Conservation (phyloP, 2,329 filamentous ascomycete genomes). For the Talaromyces sp. region DNA sequence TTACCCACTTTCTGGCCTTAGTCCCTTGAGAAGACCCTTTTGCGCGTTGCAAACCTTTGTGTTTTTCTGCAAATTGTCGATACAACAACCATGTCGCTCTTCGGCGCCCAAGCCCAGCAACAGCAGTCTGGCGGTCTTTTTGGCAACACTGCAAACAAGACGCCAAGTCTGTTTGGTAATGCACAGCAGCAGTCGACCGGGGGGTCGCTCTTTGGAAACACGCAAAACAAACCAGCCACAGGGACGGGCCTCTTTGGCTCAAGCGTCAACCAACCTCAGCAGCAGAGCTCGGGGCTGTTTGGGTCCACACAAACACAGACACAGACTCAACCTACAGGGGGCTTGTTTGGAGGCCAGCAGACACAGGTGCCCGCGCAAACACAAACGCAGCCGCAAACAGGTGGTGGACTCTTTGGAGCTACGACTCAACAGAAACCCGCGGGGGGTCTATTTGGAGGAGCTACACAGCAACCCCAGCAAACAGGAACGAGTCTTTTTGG, state of each 20-base stretch:
- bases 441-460: constrained; percentile 22
- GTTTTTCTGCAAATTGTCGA: background rate
- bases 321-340: constrained; percentile 12
- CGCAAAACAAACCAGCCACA: constrained; percentile 15
- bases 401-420: constrained; percentile 10
- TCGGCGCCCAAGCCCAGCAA: constrained; percentile 22
- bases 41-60: background rate
- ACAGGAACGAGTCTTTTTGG: constrained; percentile 18
- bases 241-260: constrained; percentile 20
- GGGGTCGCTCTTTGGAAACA: constrained; percentile 28
- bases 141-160: constrained; percentile 25
- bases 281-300: constrained; percentile 9
- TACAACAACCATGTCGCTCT: constrained; percentile 32
- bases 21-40: background rate
- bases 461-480: constrained; percentile 33
- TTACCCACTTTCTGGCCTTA: background rate
- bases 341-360: constrained; percentile 19
- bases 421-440: constrained; percentile 21
- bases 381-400: constrained; percentile 10
- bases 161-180: constrained; percentile 31
- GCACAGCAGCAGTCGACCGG: constrained; percentile 23
- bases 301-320: constrained; percentile 22
- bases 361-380: constrained; percentile 9
- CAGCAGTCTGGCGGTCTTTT: constrained; percentile 23
- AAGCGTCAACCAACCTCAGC: constrained; percentile 22